Conservation (phyloP, 805 yeast genomes). For the Candida verbasci region DNA sequence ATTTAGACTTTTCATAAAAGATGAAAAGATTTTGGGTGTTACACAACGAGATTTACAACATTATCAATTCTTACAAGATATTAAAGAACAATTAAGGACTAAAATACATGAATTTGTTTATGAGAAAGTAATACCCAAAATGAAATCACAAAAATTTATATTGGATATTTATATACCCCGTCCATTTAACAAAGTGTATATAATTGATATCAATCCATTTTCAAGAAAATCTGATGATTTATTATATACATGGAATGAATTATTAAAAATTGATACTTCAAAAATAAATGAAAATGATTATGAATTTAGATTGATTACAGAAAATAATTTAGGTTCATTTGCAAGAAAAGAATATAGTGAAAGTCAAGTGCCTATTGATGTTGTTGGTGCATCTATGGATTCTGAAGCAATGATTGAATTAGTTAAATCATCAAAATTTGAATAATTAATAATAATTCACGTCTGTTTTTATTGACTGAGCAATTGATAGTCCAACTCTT, state of each 20-base stretch:
- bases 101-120: constrained; percentile 54
- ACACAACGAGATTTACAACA: constrained; percentile 85
- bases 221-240: constrained; percentile 72
- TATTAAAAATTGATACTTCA: constrained; percentile 31
- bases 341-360: constrained; percentile 81
- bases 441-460: no score
- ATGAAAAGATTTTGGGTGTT: constrained; percentile 61
- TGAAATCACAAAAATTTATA: constrained; percentile 41
- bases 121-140: constrained; percentile 23
- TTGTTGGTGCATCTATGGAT: constrained; percentile 76
- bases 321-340: constrained; percentile 70
- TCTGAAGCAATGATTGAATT: constrained; percentile 48
- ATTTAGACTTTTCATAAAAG: constrained; percentile 78
- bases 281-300: constrained; percentile 29
- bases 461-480: no score
- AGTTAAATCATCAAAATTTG: constrained; percentile 12
- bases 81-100: constrained; percentile 44
- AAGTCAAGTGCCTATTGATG: constrained; percentile 86
- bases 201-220: constrained; percentile 87
- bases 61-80: constrained; percentile 61
- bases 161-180: constrained; percentile 82
- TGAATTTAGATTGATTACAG: constrained; percentile 63
- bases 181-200: constrained; percentile 59
- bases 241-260: constrained; percentile 81
- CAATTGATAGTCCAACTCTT: no score